Conservation (phyloP, 495 filamentous ascomycete species). For the Trichocladium antarcticum region DNA sequence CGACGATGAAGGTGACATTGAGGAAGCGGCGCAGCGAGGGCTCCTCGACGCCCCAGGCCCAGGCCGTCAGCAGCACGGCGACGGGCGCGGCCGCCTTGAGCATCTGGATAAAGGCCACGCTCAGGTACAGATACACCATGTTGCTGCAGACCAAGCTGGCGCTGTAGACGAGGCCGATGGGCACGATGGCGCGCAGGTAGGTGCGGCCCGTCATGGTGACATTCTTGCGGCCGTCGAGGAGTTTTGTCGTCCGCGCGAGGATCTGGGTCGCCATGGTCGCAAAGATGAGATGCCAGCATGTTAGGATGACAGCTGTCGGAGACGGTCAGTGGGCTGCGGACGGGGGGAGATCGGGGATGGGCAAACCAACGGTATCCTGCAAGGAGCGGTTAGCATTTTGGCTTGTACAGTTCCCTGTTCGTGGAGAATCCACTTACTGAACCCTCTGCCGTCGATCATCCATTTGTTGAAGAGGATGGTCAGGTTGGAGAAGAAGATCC, state of each 20-base stretch:
- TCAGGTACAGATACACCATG: conserved; percentile 62
- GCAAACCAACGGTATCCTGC: conserved; percentile 24
- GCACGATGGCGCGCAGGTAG: conserved; percentile 61
- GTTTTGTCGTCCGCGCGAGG: conserved; percentile 53
- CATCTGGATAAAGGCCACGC: conserved; percentile 75
- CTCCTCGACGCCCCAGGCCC: conserved; percentile 51
- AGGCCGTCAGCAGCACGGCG: conserved; percentile 53
- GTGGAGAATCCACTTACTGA: conserved; percentile 60
- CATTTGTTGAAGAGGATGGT: conserved; percentile 96
- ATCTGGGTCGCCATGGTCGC: conserved; percentile 64
- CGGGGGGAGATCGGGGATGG: neutral
- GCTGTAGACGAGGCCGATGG: conserved; percentile 64
- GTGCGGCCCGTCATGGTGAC: conserved; percentile 57
- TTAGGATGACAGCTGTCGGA: conserved; percentile 44
- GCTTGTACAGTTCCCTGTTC: no score
- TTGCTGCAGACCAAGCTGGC: conserved; percentile 63
- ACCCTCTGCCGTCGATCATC: conserved; percentile 62
- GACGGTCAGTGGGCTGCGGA: conserved; percentile 1
- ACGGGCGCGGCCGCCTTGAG: conserved; percentile 65
- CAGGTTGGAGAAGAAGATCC: conserved; percentile 78
- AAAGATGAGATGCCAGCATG: conserved; percentile 68
- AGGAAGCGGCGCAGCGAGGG: conserved; percentile 48
- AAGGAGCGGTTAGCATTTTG: conserved; percentile 10
- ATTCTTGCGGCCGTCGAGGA: conserved; percentile 57
- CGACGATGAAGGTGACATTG: conserved; percentile 64